These are phyloP conservation scores for Kingdonia uniflora DNA, from an alignment of 164 flowering plant genomes.

Conservation along the genomic window DNA sequence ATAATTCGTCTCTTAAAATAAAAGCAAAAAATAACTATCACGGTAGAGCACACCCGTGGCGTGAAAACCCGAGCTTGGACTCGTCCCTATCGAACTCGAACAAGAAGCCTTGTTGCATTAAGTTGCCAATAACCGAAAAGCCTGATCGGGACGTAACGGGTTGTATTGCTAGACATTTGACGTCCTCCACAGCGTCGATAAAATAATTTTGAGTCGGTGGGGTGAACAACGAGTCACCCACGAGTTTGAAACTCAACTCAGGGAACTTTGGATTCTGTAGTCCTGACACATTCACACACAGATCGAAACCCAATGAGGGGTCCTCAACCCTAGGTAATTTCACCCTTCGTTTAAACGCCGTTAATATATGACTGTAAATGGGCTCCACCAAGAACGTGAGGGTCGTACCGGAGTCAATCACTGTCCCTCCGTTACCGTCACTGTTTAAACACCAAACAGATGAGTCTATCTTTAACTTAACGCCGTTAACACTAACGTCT, in stretches of 20 bases:
- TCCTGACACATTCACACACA: constrained; percentile 49
- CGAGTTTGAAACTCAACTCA: constrained; percentile 39
- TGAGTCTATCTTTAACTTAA: constrained; percentile 32
- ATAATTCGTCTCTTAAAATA: no score
- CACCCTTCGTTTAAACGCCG: constrained; percentile 31
- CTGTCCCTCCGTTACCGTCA: constrained; percentile 63
- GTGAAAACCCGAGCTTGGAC: constrained; percentile 58
- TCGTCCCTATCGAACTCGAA: constrained; percentile 56
- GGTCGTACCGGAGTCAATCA: constrained; percentile 78
- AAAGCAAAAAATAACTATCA: background rate
- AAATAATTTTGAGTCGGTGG: constrained; percentile 65
- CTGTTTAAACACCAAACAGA: constrained; percentile 48
- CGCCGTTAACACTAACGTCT: constrained; percentile 30
- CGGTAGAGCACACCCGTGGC: constrained; percentile 40
- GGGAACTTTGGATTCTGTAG: constrained; percentile 29
- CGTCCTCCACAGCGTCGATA: constrained; percentile 36
- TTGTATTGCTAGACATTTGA: constrained; percentile 61
- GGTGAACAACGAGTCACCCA: constrained; percentile 36
- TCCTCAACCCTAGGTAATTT: constrained; percentile 23
- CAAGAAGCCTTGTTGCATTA: constrained; percentile 77
- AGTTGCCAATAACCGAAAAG: constrained; percentile 62
- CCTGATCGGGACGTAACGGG: constrained; percentile 27
- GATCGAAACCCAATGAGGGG: constrained; percentile 36
- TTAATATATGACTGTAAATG: constrained; percentile 36
- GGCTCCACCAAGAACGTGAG: constrained; percentile 42